phyloP scores from a whole-genome alignment of 441 rosid genomes.

The Melastoma candidum region DNA sequence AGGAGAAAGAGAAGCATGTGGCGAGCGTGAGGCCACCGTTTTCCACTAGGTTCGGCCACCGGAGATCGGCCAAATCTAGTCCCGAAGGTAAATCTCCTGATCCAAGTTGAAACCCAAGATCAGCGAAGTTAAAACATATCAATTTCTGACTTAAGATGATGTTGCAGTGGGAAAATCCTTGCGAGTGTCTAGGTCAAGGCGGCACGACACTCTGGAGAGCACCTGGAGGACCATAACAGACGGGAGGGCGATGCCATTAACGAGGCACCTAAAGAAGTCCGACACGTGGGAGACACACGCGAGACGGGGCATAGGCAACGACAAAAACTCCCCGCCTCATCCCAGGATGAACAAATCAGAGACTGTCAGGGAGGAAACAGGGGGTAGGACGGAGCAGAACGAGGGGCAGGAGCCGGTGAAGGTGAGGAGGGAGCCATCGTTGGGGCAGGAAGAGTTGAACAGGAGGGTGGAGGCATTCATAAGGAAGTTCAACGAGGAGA shows the following conservation, averaged over 20 bases:
- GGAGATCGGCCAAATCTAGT: constrained; percentile 42
- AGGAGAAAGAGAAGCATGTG: constrained; percentile 15
- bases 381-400: constrained; percentile 14
- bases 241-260: constrained; percentile 55
- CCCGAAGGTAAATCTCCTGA: constrained; percentile 46
- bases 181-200: constrained; percentile 41
- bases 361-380: constrained; percentile 43
- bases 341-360: constrained; percentile 42
- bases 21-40: constrained; percentile 37
- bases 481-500: constrained; percentile 58
- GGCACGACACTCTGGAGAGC: constrained; percentile 56
- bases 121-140: background rate
- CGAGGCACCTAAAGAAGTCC: constrained; percentile 48
- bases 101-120: no score
- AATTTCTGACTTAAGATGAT: background rate
- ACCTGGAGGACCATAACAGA: constrained; percentile 73
- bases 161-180: constrained; percentile 32
- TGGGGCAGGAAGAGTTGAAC: constrained; percentile 66
- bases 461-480: constrained; percentile 64
- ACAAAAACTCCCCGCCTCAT: background rate
- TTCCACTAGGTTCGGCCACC: constrained; percentile 45
- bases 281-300: constrained; percentile 50
- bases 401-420: constrained; percentile 28
- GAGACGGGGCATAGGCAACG: constrained; percentile 19
- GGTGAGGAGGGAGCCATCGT: constrained; percentile 46